Evolutionary conservation across 1,139 yeast species (phyloP), one percentile per base, ranked within the genome.

Genomic region (Hemisphaericaspora xylofermentans): DNA sequence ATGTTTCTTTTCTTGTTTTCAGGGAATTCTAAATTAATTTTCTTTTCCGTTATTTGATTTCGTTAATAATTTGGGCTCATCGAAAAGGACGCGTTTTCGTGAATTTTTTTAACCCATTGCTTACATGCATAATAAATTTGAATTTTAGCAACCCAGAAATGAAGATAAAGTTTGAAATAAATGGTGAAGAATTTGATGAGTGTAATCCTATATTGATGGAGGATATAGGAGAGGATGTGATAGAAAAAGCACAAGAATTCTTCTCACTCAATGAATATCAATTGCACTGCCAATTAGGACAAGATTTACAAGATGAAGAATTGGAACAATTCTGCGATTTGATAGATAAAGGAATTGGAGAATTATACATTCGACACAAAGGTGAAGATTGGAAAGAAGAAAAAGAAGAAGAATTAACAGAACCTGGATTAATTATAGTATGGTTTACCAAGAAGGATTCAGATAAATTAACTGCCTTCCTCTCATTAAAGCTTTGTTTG

Each of bases 381-480:
- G 82, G 82, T 0, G 47, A 48, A 28, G 53, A 64, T 14, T 80
- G 85, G 85, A 54, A 59, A 36, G 45, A 45, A 2, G 63, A 58
- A 7, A 80, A 80, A 51, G 45, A 54, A 13, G 58, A 49, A 10
- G 85, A 80, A 55, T 68, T 79, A 74, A 43, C 51, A 15, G 76
- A 73, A 39, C 54, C 63, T 0, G 78, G 76, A 0, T 57, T 80
- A 50, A 58, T 66, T 2, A 76, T 69, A 46, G 54, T 74, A 3
- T 58, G 61, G 42, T 62, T 61, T 35, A 43, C 43, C 6, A 51
- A 55, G 24, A 35, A 35, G 1, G 39, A 35, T 1, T 44, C 45
- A 10, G 43, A 46, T 8, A 41, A 47, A 13, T 42, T 75, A n/a
- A 60, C 60, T 4, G 79, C 66, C 6, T 77, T 76, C 49, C 49